These are phyloP conservation scores for Phytopythium helicoides DNA, from an alignment of 352 stramenopile species.

Conservation along the genomic window DNA sequence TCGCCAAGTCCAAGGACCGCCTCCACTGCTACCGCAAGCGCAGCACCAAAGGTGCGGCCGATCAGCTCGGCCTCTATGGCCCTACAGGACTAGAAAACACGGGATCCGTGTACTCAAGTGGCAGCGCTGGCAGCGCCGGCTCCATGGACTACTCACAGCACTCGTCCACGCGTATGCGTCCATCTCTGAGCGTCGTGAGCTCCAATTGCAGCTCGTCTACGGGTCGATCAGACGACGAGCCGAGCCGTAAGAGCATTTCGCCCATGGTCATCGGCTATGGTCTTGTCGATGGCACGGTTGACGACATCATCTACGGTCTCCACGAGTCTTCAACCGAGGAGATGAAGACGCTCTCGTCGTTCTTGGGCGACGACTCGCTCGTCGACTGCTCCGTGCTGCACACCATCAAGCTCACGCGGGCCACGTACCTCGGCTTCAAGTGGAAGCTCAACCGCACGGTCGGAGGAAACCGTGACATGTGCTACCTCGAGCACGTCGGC, in stretches of 20 bases:
- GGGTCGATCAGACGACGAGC: conserved; percentile 30
- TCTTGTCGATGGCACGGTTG: conserved; percentile 39
- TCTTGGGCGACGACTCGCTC: conserved; percentile 51
- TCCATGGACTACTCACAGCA: conserved; percentile 10
- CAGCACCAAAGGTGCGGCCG: conserved; percentile 14
- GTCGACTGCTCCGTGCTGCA: conserved; percentile 66
- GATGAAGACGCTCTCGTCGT: conserved; percentile 55
- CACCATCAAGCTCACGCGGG: conserved; percentile 45
- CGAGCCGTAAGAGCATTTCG: conserved; percentile 42
- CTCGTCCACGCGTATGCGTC: conserved; percentile 19
- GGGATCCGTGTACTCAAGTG: conserved; percentile 8
- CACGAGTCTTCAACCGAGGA: conserved; percentile 51
- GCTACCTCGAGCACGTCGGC: conserved; percentile 66
- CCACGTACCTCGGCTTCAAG: conserved; percentile 68
- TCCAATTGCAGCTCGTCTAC: conserved; percentile 28
- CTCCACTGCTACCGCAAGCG: conserved; percentile 60
- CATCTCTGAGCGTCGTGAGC: conserved; percentile 25
- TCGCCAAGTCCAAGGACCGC: conserved; percentile 62
- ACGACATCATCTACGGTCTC: conserved; percentile 51
- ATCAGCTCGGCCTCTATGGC: conserved; percentile 43
- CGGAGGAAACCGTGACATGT: conserved; percentile 72
- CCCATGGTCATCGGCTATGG: conserved; percentile 50
- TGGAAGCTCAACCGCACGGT: conserved; percentile 68
- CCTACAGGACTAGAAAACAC: conserved; percentile 8
- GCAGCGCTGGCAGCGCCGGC: conserved; percentile 15